phyloP scores from a whole-genome alignment of 2,329 filamentous ascomycete species.

The Fusarium albosuccineum region DNA sequence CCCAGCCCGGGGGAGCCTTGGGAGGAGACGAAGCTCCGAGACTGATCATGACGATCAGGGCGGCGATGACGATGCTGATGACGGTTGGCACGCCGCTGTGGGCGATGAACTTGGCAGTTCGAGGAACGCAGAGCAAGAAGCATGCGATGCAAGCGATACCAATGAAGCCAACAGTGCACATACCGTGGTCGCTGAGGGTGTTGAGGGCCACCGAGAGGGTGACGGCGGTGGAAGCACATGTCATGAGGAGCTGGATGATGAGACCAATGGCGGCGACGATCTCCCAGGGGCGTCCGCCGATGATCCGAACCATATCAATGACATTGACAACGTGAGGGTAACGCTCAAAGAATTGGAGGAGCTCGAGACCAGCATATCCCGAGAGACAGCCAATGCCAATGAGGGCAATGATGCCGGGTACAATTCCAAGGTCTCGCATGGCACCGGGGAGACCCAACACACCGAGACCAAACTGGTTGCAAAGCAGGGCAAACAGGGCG shows the following conservation, averaged over 20 bases:
- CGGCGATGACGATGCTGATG: conserved; percentile 10
- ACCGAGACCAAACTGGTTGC: conserved; percentile 40
- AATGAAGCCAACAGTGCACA: conserved; percentile 9
- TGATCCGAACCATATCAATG: conserved; percentile 72
- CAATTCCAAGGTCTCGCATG: conserved; percentile 74
- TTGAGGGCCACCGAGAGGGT: conserved; percentile 14
- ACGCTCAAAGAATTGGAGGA: conserved; percentile 74
- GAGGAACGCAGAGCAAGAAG: background rate
- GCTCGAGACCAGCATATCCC: conserved; percentile 61
- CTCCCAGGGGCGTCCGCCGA: conserved; percentile 47
- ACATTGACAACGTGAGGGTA: conserved; percentile 76
- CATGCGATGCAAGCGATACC: background rate
- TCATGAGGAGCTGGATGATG: conserved; percentile 13
- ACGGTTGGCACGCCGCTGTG: conserved; percentile 7
- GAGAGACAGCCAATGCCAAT: conserved; percentile 73
- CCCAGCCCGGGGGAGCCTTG: conserved; percentile 9
- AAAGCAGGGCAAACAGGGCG: conserved; percentile 25
- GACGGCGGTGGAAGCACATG: conserved; percentile 10
- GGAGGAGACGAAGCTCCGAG: conserved; percentile 1
- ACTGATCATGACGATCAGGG: conserved; percentile 18
- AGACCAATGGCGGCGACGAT: conserved; percentile 1
- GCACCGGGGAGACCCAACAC: conserved; percentile 77
- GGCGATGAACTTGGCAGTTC: conserved; percentile 15
- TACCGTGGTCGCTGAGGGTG: background rate
- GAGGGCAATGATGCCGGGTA: conserved; percentile 75